These are phyloP conservation scores for Lentinula detonsa DNA, from an alignment of 768 basidiomycete species.

Conservation along the genomic window DNA sequence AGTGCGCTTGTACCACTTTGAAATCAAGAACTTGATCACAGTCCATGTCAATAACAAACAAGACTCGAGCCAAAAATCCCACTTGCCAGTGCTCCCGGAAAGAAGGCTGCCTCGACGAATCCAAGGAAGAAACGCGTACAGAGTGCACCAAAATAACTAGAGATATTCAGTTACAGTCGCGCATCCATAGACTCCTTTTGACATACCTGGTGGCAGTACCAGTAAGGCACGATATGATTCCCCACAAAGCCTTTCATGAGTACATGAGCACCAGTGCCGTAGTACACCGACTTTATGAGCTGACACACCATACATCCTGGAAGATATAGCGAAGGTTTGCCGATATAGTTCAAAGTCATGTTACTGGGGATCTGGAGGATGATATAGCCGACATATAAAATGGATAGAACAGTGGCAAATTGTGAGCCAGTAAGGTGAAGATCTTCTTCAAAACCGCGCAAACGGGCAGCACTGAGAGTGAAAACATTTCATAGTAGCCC, in stretches of 20 bases:
- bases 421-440: constrained; percentile 55
- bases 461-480: constrained; percentile 53
- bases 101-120: constrained; percentile 67
- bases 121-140: constrained; percentile 74
- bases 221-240: constrained; percentile 7
- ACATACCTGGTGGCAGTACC: constrained; percentile 1
- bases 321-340: constrained; percentile 62
- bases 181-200: neutral
- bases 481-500: neutral
- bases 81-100: constrained; percentile 53
- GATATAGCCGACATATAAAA: constrained; percentile 70
- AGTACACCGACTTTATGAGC: constrained; percentile 18
- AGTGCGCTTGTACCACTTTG: constrained; percentile 67
- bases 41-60: neutral
- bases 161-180: constrained; percentile 22
- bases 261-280: neutral
- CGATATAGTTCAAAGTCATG: constrained; percentile 68
- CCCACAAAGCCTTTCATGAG: constrained; percentile 1
- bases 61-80: neutral
- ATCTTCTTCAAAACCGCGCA: constrained; percentile 68
- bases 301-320: constrained; percentile 56
- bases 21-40: constrained; percentile 41
- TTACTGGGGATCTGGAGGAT: constrained; percentile 82
- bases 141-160: constrained; percentile 33
- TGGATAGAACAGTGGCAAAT: constrained; percentile 62